Conservation (phyloP, 331 rosid species). For the Cydonia oblonga region DNA sequence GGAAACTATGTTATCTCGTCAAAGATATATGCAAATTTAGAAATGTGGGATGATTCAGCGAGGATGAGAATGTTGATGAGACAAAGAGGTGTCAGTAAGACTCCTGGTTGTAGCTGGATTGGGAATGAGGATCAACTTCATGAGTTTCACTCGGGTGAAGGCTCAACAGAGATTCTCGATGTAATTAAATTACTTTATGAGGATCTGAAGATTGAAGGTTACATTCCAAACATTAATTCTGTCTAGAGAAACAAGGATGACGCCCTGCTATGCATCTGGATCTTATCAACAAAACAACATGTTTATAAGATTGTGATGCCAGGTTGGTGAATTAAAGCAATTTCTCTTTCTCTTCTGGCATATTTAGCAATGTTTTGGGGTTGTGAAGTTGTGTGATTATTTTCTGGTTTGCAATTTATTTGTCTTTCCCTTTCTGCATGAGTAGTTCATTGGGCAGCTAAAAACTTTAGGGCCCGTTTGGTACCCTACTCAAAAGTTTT, state of each 20-base stretch:
- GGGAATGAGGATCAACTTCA: conserved; percentile 50
- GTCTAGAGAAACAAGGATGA: background rate
- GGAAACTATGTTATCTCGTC: conserved; percentile 79
- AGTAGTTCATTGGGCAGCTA: background rate
- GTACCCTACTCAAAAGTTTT: too few species aligned
- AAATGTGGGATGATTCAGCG: conserved; percentile 88
- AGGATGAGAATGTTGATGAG: conserved; percentile 81
- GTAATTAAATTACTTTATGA: conserved; percentile 41
- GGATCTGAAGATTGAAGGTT: conserved; percentile 68
- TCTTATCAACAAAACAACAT: background rate
- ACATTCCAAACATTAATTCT: conserved; percentile 37
- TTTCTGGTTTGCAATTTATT: background rate
- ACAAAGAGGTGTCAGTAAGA: conserved; percentile 65
- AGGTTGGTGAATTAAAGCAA: conserved; percentile 3
- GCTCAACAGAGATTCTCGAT: conserved; percentile 23
- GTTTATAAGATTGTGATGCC: background rate
- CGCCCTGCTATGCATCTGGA: background rate
- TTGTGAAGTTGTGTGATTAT: background rate
- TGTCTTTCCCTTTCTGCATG: background rate
- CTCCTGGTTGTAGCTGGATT: conserved; percentile 97
- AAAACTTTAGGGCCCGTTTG: background rate
- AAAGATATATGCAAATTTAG: conserved; percentile 50
- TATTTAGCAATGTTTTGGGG: background rate
- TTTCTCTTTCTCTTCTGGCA: background rate
- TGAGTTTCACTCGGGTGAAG: conserved; percentile 79